Evolutionary conservation across 257 asterid genomes (phyloP).

Genomic region (Echium plantagineum): DNA sequence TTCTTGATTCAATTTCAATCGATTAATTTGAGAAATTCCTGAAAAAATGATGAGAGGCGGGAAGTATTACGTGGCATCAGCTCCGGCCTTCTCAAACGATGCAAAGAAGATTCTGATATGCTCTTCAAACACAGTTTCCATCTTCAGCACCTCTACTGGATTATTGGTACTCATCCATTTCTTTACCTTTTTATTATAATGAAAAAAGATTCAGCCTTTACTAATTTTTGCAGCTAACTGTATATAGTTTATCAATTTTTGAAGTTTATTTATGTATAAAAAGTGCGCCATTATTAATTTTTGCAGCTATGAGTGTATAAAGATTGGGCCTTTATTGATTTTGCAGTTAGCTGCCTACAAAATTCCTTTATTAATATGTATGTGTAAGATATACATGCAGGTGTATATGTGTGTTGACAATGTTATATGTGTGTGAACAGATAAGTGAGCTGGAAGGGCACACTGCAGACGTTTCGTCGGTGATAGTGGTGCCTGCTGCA

Average conservation of each 20-base stretch:
- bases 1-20: no score
- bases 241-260: no score
- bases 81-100: constrained; percentile 92
- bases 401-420: not conserved
- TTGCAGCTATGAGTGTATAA: no score
- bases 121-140: constrained; percentile 74
- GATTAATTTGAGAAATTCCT: no score
- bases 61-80: constrained; percentile 57
- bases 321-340: no score
- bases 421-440: constrained; percentile 21
- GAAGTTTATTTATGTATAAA: no score
- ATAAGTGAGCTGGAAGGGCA: constrained; percentile 85
- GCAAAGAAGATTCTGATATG: constrained; percentile 68
- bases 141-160: constrained; percentile 88
- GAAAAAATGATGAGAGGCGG: constrained; percentile 34
- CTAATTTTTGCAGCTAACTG: no score
- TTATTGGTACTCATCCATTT: constrained; percentile 38
- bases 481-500: constrained; percentile 59
- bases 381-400: no score
- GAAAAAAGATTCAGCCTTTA: not conserved
- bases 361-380: no score
- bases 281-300: not conserved
- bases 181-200: not conserved
- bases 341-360: no score
- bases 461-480: constrained; percentile 62